Evolutionary conservation across 257 asterid genomes (phyloP).

Genomic region (Cynanchum wilfordii): DNA sequence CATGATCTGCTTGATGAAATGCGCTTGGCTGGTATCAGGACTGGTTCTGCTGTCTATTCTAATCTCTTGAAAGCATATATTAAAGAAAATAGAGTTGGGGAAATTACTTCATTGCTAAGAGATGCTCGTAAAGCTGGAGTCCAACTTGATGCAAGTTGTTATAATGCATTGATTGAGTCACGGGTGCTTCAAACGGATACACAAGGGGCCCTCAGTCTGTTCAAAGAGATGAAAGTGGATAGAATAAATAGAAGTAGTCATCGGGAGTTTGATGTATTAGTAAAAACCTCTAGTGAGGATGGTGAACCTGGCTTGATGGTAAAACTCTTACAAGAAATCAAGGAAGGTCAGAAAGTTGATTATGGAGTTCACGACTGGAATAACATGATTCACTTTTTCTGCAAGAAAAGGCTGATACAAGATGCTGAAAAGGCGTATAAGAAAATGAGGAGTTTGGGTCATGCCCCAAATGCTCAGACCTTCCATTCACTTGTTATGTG

Average conservation of each 20-base stretch:
- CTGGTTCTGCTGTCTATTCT: constrained; percentile 60
- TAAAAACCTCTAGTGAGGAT: constrained; percentile 30
- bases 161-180: constrained; percentile 51
- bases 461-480: constrained; percentile 75
- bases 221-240: constrained; percentile 86
- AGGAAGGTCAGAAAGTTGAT: constrained; percentile 59
- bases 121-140: constrained; percentile 85
- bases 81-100: constrained; percentile 51
- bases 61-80: constrained; percentile 75
- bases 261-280: constrained; percentile 36
- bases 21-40: constrained; percentile 77
- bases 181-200: constrained; percentile 67
- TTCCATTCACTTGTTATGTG: constrained; percentile 87
- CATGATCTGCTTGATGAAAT: constrained; percentile 90
- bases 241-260: constrained; percentile 51
- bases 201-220: constrained; percentile 62
- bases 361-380: constrained; percentile 90
- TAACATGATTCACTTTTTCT: constrained; percentile 80
- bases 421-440: constrained; percentile 90
- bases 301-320: constrained; percentile 53
- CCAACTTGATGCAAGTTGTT: constrained; percentile 75
- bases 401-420: constrained; percentile 80
- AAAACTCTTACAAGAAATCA: constrained; percentile 71
- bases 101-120: constrained; percentile 56
- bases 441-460: constrained; percentile 83